Evolutionary conservation across 202 grass and related monocot species (phyloP).

Genomic region (Setaria italica): DNA sequence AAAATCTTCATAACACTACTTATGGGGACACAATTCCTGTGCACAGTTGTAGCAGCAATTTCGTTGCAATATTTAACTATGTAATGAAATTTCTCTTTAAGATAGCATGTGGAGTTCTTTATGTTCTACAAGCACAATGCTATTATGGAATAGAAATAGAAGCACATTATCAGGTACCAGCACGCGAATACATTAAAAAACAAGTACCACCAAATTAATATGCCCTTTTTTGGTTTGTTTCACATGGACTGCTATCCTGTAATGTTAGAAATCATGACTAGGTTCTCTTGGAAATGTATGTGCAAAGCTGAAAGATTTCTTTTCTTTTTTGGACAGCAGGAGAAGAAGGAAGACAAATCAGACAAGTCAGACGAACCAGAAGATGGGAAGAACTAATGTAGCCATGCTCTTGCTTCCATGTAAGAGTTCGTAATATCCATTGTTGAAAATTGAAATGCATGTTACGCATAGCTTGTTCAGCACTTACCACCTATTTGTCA

Average conservation of each 20-base stretch:
- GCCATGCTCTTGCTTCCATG: conserved; percentile 29
- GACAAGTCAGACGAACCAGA: conserved; percentile 73
- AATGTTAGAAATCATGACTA: neutral
- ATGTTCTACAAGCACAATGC: neutral
- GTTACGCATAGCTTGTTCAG: conserved; percentile 8
- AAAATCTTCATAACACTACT: neutral
- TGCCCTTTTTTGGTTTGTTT: neutral
- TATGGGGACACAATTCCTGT: neutral
- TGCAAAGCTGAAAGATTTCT: conserved; percentile 29
- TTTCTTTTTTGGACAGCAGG: conserved; percentile 53
- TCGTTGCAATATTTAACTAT: neutral
- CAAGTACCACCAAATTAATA: no score
- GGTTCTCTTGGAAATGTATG: neutral
- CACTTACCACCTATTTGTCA: neutral
- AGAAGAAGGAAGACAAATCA: conserved; percentile 87
- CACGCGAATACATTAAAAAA: neutral
- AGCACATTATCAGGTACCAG: neutral
- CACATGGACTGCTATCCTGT: neutral
- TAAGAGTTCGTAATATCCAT: conserved; percentile 32
- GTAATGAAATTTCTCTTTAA: neutral
- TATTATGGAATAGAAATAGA: neutral
- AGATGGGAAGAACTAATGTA: conserved; percentile 56
- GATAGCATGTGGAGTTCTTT: neutral
- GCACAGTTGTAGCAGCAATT: neutral
- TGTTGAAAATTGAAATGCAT: conserved; percentile 28